Base-by-base conservation (phyloP, 1,284 basidiomycete genomes). In the Austroboletus rostrupii region DNA sequence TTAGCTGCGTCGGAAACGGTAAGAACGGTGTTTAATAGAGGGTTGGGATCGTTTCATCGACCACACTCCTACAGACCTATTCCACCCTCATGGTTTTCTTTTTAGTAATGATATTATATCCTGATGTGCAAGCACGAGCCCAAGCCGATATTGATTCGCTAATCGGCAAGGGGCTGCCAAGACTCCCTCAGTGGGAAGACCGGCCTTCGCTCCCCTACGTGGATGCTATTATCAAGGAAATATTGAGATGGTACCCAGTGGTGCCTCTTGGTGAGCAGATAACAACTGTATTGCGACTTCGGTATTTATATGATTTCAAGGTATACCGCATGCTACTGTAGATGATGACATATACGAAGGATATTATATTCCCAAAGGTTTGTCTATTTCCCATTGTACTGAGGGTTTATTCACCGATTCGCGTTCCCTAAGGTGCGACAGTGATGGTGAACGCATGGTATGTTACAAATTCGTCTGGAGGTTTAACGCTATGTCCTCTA, bases 201-300 rank as follows among this genome's bases (percentile, higher is more conserved):
- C 57, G 74, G 5, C 46, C 54, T 2, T 61, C 57, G 14, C 61
- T 82, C 21, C 67, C 64, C 1, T 82, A 78, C 58, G 58, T 82
- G 1, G 60, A 67, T 14, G 78, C 78, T 0, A 54, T 80, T 1
- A 56, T 80, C 48, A 78, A 77, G 53, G 83, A 83, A 59, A 70
- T 76, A 26, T 26, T 26, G 23, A 26, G 23, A 26, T 26, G 23
- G 23, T 26, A 26, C 9, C 23, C 23, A 7, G 2, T 56, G 80
- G 69, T 61, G 3, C 77, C 76, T 11, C 50, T 64, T 1, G 58
- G 65, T 59, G 52, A 29, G 51, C 35, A 26, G 26, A 19, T 19
- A 26, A 4, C 6, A 7, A 26, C 23, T 21, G n/a, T 21, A 1
- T 43, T 29, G 8, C 41, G 3, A 12, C 8, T 13, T 2, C 29